A percentile compares a stretch with the other conserved stretches of the same genome.
Evolutionary conservation across 495 filamentous ascomycete genomes (phyloP).

Genomic region (Daldinia grandis): DNA sequence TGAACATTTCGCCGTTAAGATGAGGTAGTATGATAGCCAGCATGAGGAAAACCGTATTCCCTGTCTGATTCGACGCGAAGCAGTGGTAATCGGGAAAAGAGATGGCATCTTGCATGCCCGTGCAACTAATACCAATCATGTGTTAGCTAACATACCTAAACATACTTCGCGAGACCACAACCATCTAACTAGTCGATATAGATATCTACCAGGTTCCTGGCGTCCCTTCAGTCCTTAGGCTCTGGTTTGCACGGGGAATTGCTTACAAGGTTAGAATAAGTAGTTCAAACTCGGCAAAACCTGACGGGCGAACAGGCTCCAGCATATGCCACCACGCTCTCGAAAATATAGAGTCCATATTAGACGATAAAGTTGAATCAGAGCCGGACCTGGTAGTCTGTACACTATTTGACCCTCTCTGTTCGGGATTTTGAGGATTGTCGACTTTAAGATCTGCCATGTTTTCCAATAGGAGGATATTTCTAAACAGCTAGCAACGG

Average conservation of each 20-base stretch:
- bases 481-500: not conserved
- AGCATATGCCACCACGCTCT: conserved; percentile 50
- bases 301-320: conserved; percentile 47
- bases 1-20: conserved; percentile 57
- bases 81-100: conserved; percentile 70
- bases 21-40: conserved; percentile 62
- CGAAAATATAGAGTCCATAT: conserved; percentile 27
- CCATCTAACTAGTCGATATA: not conserved
- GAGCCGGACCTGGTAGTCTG: conserved; percentile 11
- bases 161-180: not conserved
- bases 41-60: conserved; percentile 67
- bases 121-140: conserved; percentile 34
- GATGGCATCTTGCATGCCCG: conserved; percentile 65
- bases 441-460: conserved; percentile 26
- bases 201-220: not conserved
- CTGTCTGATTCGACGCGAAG: conserved; percentile 72
- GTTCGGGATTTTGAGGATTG: conserved; percentile 11
- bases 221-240: not conserved
- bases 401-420: conserved; percentile 13
- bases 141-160: conserved; percentile 24
- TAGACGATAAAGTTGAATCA: conserved; percentile 3
- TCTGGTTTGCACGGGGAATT: not conserved
- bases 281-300: conserved; percentile 53
- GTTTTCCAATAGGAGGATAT: not conserved
- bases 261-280: conserved; percentile 55